A percentile compares a stretch with the other conserved stretches of the same genome.
Conservation (phyloP, 108 stramenopile species). For the Stephanodiscus minutulus region DNA sequence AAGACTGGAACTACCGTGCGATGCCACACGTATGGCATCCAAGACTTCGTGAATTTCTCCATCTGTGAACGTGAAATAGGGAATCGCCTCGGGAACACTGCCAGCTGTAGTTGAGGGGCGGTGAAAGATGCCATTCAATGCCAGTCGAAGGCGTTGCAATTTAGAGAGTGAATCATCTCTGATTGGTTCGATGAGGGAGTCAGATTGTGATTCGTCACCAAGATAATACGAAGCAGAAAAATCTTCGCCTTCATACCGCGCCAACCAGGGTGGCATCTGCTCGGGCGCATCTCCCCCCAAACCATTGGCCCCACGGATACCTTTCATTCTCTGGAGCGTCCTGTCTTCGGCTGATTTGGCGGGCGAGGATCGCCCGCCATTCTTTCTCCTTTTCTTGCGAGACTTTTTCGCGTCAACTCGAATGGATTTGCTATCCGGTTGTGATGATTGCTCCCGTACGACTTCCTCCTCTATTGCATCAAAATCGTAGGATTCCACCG, state of each 20-base stretch:
- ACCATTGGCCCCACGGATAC: not conserved
- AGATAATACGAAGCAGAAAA: not conserved
- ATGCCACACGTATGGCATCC: constrained; percentile 51
- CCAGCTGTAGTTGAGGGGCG: not conserved
- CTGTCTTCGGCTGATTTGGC: not conserved
- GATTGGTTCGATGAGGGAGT: not conserved
- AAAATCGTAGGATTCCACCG: constrained; percentile 1
- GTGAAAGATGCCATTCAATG: constrained; percentile 33
- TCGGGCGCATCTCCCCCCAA: not conserved
- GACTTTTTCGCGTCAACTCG: not conserved
- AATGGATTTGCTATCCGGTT: not conserved
- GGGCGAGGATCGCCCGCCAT: not conserved
- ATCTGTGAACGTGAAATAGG: constrained; percentile 43
- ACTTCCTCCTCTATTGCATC: constrained; percentile 5
- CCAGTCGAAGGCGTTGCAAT: constrained; percentile 30
- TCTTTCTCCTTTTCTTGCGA: not conserved
- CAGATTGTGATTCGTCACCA: constrained; percentile 1
- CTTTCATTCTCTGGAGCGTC: not conserved
- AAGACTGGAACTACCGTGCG: constrained; percentile 35
- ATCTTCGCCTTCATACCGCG: constrained; percentile 39
- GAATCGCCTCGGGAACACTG: constrained; percentile 13
- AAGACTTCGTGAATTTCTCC: constrained; percentile 46
- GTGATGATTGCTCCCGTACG: not conserved
- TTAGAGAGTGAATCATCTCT: constrained; percentile 6
- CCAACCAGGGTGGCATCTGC: constrained; percentile 38